Evolutionary conservation across 805 yeast species (phyloP), one percentile per base, ranked within the genome.

Genomic region (Candida broadrunensis): DNA sequence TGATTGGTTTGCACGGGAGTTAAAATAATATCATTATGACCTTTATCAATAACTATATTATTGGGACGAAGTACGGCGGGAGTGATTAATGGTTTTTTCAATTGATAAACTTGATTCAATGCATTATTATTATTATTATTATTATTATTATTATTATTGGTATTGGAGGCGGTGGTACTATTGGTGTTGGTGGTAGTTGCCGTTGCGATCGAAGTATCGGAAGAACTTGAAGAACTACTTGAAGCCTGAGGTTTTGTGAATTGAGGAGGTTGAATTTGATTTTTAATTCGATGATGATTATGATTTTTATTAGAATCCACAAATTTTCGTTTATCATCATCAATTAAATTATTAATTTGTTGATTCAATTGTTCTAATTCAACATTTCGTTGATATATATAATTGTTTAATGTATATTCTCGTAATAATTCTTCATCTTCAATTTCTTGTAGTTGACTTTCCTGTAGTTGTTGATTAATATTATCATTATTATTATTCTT

Each of bases 61-160:
- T 25, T 47, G 9, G 79, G 78, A 24, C 81, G 56, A 39, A 77
- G 61, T 13, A 77, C 81, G 2, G 81, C 78, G 4, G 83, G 83
- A 2, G 72, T 59, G 50, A 73, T 67, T 43, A 73, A 55, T 4
- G 78, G 77, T 36, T 73, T 60, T 41, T 68, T 74, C 33, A 69
- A 65, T 43, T 69, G 71, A 50, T 75, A 72, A 30, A 77, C 72
- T 45, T 74, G 80, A 12, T 39, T 19, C 15, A 39, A 8, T 8
- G 32, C 14, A 29, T 6, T 29, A 8, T 13, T 13, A 19, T 32
- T 31, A 15, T 27, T 24, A 21, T 23, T 20, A 14, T 35, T 35
- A 11, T 14, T 15, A 18, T 15, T 21, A 20, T 31, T 25, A 20
- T 33, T 36, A 23, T 29, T 21, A 21, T 33, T 35, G 16, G 33